Conservation (phyloP, 345 rosid species). For the Pugionium dolabratum region DNA sequence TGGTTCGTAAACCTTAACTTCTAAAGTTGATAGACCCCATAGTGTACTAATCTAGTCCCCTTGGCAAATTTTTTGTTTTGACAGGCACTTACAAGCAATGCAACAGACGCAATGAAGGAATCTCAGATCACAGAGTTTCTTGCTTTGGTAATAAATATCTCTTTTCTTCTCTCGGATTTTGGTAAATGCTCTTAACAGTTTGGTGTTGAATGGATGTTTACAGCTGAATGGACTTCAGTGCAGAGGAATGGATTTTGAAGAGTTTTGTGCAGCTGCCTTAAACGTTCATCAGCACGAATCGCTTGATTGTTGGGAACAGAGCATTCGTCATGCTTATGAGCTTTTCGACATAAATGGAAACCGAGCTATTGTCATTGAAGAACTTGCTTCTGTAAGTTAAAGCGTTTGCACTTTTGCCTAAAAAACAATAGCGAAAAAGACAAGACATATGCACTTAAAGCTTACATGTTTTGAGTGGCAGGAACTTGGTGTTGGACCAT, state of each 20-base stretch:
- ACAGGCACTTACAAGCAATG: conserved; percentile 73
- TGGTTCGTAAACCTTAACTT: conserved; percentile 44
- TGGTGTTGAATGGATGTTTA: conserved; percentile 1
- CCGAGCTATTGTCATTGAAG: conserved; percentile 78
- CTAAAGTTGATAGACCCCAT: neutral
- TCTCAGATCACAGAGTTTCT: conserved; percentile 72
- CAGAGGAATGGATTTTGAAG: conserved; percentile 92
- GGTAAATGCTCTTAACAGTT: conserved; percentile 17
- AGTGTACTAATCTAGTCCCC: neutral
- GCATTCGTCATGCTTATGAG: conserved; percentile 72
- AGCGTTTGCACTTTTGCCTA: neutral
- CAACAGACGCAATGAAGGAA: conserved; percentile 89
- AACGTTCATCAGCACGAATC: conserved; percentile 91
- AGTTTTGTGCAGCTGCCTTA: conserved; percentile 86
- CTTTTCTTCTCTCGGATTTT: neutral
- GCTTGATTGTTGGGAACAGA: conserved; percentile 80
- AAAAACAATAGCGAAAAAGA: neutral
- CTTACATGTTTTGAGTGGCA: conserved; percentile 36
- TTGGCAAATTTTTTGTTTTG: conserved; percentile 23
- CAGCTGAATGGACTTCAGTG: conserved; percentile 75
- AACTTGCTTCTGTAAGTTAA: conserved; percentile 81
- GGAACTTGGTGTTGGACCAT: conserved; percentile 96
- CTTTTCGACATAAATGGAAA: conserved; percentile 83
- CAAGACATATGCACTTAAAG: neutral
- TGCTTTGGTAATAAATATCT: conserved; percentile 53